phyloP scores from a whole-genome alignment of 1,284 basidiomycete species.

The Ustilago cynodontis region DNA sequence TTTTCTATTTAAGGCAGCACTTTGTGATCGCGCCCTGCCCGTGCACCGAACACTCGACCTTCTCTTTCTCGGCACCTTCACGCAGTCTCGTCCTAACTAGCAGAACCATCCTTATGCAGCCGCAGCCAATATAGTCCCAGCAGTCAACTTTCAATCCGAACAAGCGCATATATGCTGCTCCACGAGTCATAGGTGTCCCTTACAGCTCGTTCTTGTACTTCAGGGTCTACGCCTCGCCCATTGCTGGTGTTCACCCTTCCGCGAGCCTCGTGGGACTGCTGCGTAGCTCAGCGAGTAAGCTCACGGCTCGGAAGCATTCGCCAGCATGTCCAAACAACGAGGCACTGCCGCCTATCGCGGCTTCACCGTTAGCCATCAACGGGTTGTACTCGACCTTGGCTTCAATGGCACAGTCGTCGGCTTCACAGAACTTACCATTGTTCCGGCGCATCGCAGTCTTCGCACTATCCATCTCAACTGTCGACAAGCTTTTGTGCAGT shows the following conservation, averaged over 20 bases:
- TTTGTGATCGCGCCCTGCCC: not conserved
- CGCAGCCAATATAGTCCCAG: too few relatives aligned
- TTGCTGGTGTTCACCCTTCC: not conserved
- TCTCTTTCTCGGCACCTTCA: not conserved
- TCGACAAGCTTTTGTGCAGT: slow-evolving; percentile 83
- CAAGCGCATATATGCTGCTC: not conserved
- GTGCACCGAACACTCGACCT: not conserved
- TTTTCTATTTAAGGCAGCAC: not conserved
- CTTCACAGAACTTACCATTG: slow-evolving; percentile 88
- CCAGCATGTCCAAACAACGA: slow-evolving; percentile 43
- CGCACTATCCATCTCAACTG: slow-evolving; percentile 86
- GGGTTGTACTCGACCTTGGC: slow-evolving; percentile 88
- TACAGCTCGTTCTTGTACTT: not conserved
- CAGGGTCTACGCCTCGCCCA: not conserved
- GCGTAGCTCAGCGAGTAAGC: not conserved
- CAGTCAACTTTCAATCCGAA: not conserved
- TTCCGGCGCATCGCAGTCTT: slow-evolving; percentile 81
- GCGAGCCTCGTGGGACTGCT: not conserved
- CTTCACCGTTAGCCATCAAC: slow-evolving; percentile 77
- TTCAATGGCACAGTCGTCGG: slow-evolving; percentile 74
- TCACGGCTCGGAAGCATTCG: not conserved
- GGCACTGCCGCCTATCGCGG: slow-evolving; percentile 54
- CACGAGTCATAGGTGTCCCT: not conserved
- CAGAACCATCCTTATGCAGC: not conserved
- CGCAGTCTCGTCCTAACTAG: not conserved